Evolutionary conservation across 352 stramenopile species (phyloP).

Genomic region (Phytophthora podocarpi): DNA sequence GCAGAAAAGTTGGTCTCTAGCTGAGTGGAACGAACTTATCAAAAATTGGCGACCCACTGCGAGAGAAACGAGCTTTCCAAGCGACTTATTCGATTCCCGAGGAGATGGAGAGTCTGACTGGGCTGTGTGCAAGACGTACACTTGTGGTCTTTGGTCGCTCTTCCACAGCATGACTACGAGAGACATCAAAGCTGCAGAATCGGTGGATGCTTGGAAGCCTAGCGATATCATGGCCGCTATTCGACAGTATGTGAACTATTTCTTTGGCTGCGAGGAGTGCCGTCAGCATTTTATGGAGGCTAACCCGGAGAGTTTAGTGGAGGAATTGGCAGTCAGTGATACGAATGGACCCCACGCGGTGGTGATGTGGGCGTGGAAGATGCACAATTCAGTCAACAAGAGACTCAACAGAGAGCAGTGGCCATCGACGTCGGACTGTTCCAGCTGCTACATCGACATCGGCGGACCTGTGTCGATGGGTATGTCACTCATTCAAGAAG

Average conservation of each 20-base stretch:
- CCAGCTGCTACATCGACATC: conserved; percentile 49
- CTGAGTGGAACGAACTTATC: conserved; percentile 53
- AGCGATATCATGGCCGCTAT: conserved; percentile 55
- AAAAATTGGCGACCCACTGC: conserved; percentile 51
- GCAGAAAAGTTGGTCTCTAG: conserved; percentile 42
- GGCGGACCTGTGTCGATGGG: conserved; percentile 17
- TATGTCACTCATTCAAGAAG: conserved; percentile 36
- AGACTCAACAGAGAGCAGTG: conserved; percentile 62
- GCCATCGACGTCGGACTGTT: conserved; percentile 44
- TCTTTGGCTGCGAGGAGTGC: conserved; percentile 75
- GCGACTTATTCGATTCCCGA: conserved; percentile 48
- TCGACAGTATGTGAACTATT: conserved; percentile 68
- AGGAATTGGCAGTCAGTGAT: conserved; percentile 40
- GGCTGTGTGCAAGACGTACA: conserved; percentile 68
- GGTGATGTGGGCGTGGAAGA: conserved; percentile 71
- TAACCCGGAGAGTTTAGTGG: conserved; percentile 57
- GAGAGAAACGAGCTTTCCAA: conserved; percentile 51
- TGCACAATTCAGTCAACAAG: conserved; percentile 83
- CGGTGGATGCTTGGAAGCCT: conserved; percentile 37
- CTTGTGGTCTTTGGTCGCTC: conserved; percentile 74
- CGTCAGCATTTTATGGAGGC: conserved; percentile 67
- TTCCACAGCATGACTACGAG: conserved; percentile 72
- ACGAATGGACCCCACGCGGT: conserved; percentile 43
- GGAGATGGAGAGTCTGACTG: conserved; percentile 42
- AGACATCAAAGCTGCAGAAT: neutral